Percentiles rank a stretch among this genome's conserved stretches.
phyloP scores from a whole-genome alignment of 2,329 filamentous ascomycete species.

The Pseudogymnoascus destructans region DNA sequence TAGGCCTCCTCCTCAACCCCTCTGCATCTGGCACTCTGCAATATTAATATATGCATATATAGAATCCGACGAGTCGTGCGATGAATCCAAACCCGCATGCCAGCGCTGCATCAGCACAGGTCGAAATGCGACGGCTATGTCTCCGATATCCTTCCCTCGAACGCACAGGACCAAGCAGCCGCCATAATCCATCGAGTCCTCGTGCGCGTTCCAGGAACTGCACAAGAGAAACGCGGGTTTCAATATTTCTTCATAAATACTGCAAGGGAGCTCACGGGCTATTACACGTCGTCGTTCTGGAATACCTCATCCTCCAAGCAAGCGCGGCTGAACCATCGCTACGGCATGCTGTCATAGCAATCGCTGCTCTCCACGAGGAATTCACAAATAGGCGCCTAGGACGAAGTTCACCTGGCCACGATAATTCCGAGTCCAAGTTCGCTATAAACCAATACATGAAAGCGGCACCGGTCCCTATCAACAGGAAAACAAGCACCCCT shows the following conservation, averaged over 20 bases:
- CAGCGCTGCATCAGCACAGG: conserved; percentile 20
- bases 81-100: conserved; percentile 23
- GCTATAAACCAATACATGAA: conserved; percentile 23
- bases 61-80: conserved; percentile 23
- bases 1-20: conserved; percentile 9
- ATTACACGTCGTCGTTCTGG: conserved; percentile 21
- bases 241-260: conserved; percentile 21
- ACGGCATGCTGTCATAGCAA: conserved; percentile 23
- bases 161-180: conserved; percentile 7
- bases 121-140: conserved; percentile 20
- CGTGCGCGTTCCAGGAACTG: conserved; percentile 15
- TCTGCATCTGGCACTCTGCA: background rate
- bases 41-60: conserved; percentile 9
- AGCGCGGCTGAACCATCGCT: conserved; percentile 19
- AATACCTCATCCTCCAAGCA: conserved; percentile 21
- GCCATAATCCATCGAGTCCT: conserved; percentile 1
- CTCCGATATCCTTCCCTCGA: background rate
- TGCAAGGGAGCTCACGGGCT: conserved; percentile 20
- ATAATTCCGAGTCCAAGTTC: conserved; percentile 14
- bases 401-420: background rate
- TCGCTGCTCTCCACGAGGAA: conserved; percentile 22
- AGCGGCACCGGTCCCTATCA: conserved; percentile 19
- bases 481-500: conserved; percentile 18
- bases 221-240: conserved; percentile 21
- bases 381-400: conserved; percentile 15